Evolutionary conservation across 2,329 filamentous ascomycete species (phyloP), one percentile per base, ranked within the genome.

Genomic region (Diaporthe sp.): DNA sequence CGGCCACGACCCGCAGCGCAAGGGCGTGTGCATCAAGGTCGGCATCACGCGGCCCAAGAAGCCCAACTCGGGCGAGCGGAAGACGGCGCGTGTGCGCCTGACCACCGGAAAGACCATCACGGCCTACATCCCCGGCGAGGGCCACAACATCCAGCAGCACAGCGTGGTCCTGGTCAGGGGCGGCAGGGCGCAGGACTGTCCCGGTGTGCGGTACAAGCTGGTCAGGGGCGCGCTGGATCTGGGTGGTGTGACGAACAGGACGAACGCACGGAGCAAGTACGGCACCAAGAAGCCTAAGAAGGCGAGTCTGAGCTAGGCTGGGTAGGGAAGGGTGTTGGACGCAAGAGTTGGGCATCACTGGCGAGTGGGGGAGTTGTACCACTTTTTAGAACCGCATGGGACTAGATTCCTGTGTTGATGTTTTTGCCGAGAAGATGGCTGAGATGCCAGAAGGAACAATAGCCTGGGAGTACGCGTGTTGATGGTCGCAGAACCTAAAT

Each of bases 81-180:
- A 99, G 88, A 97, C 95, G 74, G 96, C 96, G 3, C 95, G 96
- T 88, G 93, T 99, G 28, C 89, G 96, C 79, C 87, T 99, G 82
- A 97, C 94, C 75, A 96, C 91, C 77, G 97, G 97, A 72, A 95
- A 92, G 82, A 90, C 97, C 75, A 89, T 99, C 77, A 98, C 95
- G 75, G 95, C 94, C 35, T 98, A 98, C 87, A 98, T 99, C 81
- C 95, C 96, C 45, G 97, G 97, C 70, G 96, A 98, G 90, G 96
- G 97, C 66, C 97, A 99, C 86, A 99, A 98, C 85, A 96, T 98
- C 78, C 96, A 98, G 89, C 97, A 98, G 89, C 97, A 99, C 88
- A 97, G 94, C 80, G 97, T 99, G 61, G 97, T 99, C 73, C 88
- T 98, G 78, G 96, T 99, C n/a, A 90, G 97, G 78, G 97, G 97